Conservation (phyloP, 441 rosid species). For the Manihot esculenta region DNA sequence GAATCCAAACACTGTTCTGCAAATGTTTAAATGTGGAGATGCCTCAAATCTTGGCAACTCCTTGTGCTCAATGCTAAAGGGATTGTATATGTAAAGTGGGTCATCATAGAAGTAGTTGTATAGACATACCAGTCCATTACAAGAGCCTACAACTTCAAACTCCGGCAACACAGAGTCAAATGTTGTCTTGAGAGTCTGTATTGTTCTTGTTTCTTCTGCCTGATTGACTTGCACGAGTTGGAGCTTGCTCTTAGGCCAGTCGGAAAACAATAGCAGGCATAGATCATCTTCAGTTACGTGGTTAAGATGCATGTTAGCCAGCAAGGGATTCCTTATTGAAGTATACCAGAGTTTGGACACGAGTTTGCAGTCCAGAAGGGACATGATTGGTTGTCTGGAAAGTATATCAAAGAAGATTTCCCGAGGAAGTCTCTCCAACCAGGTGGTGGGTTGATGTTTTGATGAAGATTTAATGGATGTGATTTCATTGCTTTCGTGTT, state of each 20-base stretch:
- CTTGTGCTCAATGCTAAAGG: conserved; percentile 15
- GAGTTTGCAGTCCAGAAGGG: conserved; percentile 14
- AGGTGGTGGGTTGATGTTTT: neutral
- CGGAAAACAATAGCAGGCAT: conserved; percentile 10
- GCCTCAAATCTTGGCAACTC: conserved; percentile 9
- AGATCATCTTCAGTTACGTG: neutral
- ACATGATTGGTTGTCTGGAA: conserved; percentile 9
- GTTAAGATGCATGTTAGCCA: conserved; percentile 5
- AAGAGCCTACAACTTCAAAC: conserved; percentile 25
- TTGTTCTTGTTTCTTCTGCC: neutral
- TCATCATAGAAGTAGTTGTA: conserved; percentile 9
- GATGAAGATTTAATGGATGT: neutral
- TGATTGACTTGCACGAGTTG: conserved; percentile 2
- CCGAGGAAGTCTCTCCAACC: conserved; percentile 12
- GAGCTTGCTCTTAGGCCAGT: conserved; percentile 24
- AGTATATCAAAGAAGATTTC: conserved; percentile 12
- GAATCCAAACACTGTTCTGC: conserved; percentile 24
- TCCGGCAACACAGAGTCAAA: conserved; percentile 4
- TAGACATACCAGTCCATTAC: conserved; percentile 24
- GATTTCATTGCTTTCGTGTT: neutral
- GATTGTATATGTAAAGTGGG: conserved; percentile 22
- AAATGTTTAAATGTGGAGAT: neutral
- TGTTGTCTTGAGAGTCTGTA: conserved; percentile 8
- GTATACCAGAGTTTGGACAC: conserved; percentile 7
- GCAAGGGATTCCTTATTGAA: neutral